These are phyloP conservation scores for Tremella fuciformis DNA, from an alignment of 768 basidiomycete species.

Conservation along the genomic window DNA sequence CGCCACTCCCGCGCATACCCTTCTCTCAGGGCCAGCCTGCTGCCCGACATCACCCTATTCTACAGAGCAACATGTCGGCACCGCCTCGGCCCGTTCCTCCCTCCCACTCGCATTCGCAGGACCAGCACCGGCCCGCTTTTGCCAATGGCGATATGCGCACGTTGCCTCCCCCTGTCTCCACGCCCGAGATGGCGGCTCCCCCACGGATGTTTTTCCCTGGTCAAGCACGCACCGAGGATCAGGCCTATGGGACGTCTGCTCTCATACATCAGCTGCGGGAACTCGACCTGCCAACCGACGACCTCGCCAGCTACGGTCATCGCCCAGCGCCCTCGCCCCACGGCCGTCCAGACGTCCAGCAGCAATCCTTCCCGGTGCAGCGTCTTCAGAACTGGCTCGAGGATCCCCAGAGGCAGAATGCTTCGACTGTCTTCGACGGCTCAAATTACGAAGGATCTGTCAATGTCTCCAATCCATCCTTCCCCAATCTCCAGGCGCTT, in stretches of 20 bases:
- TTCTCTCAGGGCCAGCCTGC: conserved; percentile 46
- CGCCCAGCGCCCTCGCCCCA: conserved; percentile 31
- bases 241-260: conserved; percentile 30
- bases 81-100: conserved; percentile 38
- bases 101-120: conserved; percentile 43
- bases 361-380: conserved; percentile 2
- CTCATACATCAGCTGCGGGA: conserved; percentile 51
- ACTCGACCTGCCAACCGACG: conserved; percentile 51
- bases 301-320: conserved; percentile 49
- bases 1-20: conserved; percentile 47
- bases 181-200: conserved; percentile 25
- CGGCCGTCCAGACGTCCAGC: conserved; percentile 15
- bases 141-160: conserved; percentile 47
- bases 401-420: background rate
- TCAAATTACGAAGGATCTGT: conserved; percentile 48
- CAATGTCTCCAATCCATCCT: conserved; percentile 17
- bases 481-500: conserved; percentile 9
- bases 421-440: conserved; percentile 47
- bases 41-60: background rate
- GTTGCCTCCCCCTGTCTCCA: conserved; percentile 40
- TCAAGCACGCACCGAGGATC: conserved; percentile 55
- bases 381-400: conserved; percentile 2
- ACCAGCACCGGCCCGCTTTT: conserved; percentile 42
- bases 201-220: conserved; percentile 49
- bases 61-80: conserved; percentile 20